phyloP scores from a whole-genome alignment of 345 rosid genomes.

The Eucalyptus cloeziana region DNA sequence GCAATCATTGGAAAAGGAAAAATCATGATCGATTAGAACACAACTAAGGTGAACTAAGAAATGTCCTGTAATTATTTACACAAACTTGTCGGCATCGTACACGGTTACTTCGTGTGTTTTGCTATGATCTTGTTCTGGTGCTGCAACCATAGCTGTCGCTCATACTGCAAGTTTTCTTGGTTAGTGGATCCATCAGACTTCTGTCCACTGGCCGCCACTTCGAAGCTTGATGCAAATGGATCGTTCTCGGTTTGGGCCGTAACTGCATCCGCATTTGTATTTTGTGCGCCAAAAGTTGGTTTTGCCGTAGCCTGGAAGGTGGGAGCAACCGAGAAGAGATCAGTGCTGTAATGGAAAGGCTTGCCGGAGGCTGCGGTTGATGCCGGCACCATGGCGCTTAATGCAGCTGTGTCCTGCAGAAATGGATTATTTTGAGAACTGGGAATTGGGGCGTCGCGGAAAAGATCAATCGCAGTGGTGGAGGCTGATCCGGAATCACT shows the following conservation, averaged over 20 bases:
- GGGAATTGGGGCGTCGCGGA: not conserved
- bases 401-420: constrained; percentile 16
- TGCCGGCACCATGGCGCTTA: not conserved
- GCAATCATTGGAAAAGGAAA: not conserved
- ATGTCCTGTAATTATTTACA: not conserved
- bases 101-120: constrained; percentile 24
- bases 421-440: constrained; percentile 28
- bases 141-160: constrained; percentile 65
- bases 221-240: constrained; percentile 33
- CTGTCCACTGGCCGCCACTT: not conserved
- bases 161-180: constrained; percentile 25
- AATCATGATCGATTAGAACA: not conserved
- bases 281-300: constrained; percentile 15
- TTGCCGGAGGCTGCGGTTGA: not conserved
- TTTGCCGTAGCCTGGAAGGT: constrained; percentile 41
- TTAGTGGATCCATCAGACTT: not conserved
- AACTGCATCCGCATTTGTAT: not conserved
- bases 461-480: not conserved
- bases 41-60: not conserved
- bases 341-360: not conserved
- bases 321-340: constrained; percentile 21
- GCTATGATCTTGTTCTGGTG: constrained; percentile 65
- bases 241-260: constrained; percentile 7
- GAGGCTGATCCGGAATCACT: not conserved
- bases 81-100: not conserved